phyloP scores from a whole-genome alignment of 2,329 filamentous ascomycete genomes.

The Penicillium sp. region DNA sequence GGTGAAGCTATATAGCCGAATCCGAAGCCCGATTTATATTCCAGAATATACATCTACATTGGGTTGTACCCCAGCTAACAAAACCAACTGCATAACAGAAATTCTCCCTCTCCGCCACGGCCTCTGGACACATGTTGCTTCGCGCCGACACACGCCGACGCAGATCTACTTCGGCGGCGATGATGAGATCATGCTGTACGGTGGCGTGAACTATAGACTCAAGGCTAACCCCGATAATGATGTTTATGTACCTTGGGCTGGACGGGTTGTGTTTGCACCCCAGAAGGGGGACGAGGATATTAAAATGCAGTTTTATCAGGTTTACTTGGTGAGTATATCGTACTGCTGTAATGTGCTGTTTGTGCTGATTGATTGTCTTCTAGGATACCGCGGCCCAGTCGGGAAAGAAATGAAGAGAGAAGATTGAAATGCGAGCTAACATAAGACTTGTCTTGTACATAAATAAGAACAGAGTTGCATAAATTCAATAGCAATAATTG shows the following conservation, averaged over 20 bases:
- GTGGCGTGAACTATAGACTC: conserved; percentile 37
- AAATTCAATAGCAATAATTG: not conserved
- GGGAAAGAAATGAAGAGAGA: conserved; percentile 31
- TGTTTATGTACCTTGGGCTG: conserved; percentile 40
- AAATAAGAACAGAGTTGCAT: not conserved
- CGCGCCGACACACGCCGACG: conserved; percentile 33
- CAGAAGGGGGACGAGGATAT: conserved; percentile 22
- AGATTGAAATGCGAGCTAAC: not conserved
- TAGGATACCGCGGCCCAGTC: conserved; percentile 38
- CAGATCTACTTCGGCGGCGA: conserved; percentile 36
- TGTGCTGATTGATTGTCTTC: conserved; percentile 5
- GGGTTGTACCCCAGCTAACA: not conserved
- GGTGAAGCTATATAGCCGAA: not conserved
- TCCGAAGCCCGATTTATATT: not conserved
- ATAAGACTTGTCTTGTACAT: conserved; percentile 1
- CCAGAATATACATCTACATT: not conserved
- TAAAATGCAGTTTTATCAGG: conserved; percentile 44
- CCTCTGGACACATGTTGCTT: conserved; percentile 39
- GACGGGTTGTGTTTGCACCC: conserved; percentile 36
- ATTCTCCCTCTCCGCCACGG: conserved; percentile 37
- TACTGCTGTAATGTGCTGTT: not conserved
- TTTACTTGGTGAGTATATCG: conserved; percentile 38
- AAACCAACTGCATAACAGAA: conserved; percentile 20
- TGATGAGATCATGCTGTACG: conserved; percentile 41
- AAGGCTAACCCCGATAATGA: conserved; percentile 32